Percentiles rank a stretch among this genome's conserved stretches.
These are phyloP conservation scores for Thalia dealbata DNA, from an alignment of 176 grass and related monocot genomes.

Conservation along the genomic window DNA sequence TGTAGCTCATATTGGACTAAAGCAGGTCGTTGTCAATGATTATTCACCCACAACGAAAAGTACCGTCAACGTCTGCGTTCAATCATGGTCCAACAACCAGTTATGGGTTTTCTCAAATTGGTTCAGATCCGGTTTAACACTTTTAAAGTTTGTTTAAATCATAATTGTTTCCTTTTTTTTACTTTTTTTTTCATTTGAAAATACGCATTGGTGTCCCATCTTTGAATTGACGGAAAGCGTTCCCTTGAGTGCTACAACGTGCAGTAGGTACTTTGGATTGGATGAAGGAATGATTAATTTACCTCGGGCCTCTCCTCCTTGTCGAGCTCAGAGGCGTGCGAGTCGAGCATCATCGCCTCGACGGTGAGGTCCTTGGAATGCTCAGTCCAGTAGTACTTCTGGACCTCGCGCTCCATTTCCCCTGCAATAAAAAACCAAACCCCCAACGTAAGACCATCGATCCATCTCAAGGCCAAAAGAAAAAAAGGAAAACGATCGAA, in stretches of 20 bases:
- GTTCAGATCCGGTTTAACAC: not conserved
- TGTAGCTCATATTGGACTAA: no score
- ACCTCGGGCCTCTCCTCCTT: conserved; percentile 92
- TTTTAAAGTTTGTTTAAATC: no score
- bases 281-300: not conserved
- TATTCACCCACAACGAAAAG: not conserved
- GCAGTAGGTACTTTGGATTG: not conserved
- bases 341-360: conserved; percentile 99
- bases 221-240: not conserved
- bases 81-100: not conserved
- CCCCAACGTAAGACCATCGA: conserved; percentile 8
- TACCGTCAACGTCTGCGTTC: not conserved
- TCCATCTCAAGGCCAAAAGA: not conserved
- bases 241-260: not conserved
- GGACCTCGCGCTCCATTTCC: conserved; percentile 54
- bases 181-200: not conserved
- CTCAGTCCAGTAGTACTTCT: conserved; percentile 97
- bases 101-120: not conserved
- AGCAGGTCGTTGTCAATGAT: no score
- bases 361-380: conserved; percentile 86
- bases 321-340: conserved; percentile 78
- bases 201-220: not conserved
- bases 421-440: not conserved
- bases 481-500: no score
- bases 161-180: no score